These are phyloP conservation scores for Pseudisothecium myosuroides DNA, from an alignment of 225 moss, liverwort and hornwort species.

Conservation along the genomic window DNA sequence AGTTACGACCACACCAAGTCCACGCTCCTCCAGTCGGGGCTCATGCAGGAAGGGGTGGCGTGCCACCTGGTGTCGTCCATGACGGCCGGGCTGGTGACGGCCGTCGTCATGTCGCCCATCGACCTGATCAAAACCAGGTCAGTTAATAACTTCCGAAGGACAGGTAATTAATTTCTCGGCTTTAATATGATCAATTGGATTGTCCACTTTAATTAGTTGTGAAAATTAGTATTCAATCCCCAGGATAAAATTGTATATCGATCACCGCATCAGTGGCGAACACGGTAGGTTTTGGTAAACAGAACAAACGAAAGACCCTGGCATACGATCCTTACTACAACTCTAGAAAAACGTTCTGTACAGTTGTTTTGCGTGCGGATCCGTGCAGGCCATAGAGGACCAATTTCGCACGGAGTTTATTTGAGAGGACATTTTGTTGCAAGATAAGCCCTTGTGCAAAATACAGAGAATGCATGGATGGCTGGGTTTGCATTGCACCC, in stretches of 20 bases:
- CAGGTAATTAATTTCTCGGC: background rate
- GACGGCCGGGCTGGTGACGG: slow-evolving; percentile 71
- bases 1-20: slow-evolving; percentile 81
- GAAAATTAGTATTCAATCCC: background rate
- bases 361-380: background rate
- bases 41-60: slow-evolving; percentile 55
- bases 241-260: background rate
- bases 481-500: background rate
- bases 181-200: background rate
- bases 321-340: background rate
- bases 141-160: background rate
- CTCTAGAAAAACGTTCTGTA: background rate
- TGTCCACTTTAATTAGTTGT: background rate
- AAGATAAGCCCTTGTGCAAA: background rate
- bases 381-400: background rate
- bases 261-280: background rate
- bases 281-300: background rate
- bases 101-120: slow-evolving; percentile 66
- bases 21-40: slow-evolving; percentile 31
- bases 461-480: background rate
- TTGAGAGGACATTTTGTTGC: background rate
- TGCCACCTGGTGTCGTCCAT: slow-evolving; percentile 63
- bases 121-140: slow-evolving; percentile 76
- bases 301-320: background rate
- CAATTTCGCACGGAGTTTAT: background rate